Conservation (phyloP, 306 rosid species). For the Citrullus amarus region DNA sequence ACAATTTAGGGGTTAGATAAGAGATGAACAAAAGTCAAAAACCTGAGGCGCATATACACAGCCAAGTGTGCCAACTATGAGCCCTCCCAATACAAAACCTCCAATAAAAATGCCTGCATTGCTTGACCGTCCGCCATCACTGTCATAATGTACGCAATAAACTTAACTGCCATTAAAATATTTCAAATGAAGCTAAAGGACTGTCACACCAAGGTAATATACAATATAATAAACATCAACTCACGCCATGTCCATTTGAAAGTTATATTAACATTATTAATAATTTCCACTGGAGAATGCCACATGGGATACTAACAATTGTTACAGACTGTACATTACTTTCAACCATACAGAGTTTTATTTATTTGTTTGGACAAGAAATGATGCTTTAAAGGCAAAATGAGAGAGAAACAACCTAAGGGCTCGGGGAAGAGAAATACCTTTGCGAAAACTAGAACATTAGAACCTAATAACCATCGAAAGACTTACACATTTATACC, state of each 20-base stretch:
- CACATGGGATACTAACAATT: background rate
- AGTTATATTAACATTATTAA: background rate
- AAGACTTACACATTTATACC: background rate
- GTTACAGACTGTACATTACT: background rate
- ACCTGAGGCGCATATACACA: conserved; percentile 99
- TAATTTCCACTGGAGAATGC: background rate
- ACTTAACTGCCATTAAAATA: conserved; percentile 12
- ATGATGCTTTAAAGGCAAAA: background rate
- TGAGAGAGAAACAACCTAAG: background rate
- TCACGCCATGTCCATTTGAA: background rate
- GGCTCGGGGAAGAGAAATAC: background rate
- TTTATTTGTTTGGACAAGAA: background rate
- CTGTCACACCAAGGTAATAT: background rate
- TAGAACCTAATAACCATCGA: background rate
- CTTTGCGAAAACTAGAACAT: background rate
- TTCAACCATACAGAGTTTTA: background rate
- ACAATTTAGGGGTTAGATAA: conserved; percentile 8
- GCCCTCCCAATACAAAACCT: conserved; percentile 92
- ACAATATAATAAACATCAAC: background rate
- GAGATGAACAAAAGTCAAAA: background rate
- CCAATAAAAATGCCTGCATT: conserved; percentile 74
- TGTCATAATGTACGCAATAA: conserved; percentile 22
- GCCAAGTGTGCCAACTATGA: conserved; percentile 78
- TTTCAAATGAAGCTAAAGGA: conserved; percentile 1
- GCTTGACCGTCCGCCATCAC: conserved; percentile 60